Evolutionary conservation across 1,139 yeast species (phyloP), one percentile per base, ranked within the genome.

Genomic region (Lodderomyces theae): DNA sequence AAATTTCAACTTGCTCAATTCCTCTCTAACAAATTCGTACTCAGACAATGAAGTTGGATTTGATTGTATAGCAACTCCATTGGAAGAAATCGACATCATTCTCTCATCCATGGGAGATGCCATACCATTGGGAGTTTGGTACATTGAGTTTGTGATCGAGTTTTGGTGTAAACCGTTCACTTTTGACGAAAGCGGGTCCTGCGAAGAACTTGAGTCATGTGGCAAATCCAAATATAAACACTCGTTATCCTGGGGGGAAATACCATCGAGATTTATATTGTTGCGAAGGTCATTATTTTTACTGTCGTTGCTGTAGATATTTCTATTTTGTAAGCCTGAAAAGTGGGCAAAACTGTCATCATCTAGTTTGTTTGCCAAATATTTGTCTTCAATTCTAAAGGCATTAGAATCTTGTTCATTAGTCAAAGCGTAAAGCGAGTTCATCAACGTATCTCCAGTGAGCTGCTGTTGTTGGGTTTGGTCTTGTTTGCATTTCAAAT

Each of bases 1-100:
- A 53, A 80, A 81, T 47, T 79, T 78, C 44, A 80, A 60, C 39
- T 76, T 74, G 45, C 80, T 65, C 19, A 80, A 58, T 46, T 77
- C 77, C 30, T 69, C 71, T 49, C 85, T 66, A 11, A 81, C 71
- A 19, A 56, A 50, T 15, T 49, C 52, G 33, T 34, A 49, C 21
- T 46, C 51, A 4, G 51, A 46, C 18, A 47, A 35, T 9, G 25
- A 21, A 9, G 26, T 23, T 23, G 26, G 39, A 10, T 28, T 28
- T 28, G 31, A 28, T 8, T 13, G 31, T 15, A 28, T 18, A 12
- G 35, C 25, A n/a, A n/a, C n/a, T n/a, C n/a, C 16, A 9, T 23
- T 34, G n/a, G 18, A 22, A 5, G 18, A 22, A 18, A 15, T 11
- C 8, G 37, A 17, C 6, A n/a, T 13, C 26, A 11, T 7, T 18